Evolutionary conservation across 805 yeast genomes (phyloP), one percentile per base, ranked within the genome.

Genomic region (Jamesozyma spencerorum): DNA sequence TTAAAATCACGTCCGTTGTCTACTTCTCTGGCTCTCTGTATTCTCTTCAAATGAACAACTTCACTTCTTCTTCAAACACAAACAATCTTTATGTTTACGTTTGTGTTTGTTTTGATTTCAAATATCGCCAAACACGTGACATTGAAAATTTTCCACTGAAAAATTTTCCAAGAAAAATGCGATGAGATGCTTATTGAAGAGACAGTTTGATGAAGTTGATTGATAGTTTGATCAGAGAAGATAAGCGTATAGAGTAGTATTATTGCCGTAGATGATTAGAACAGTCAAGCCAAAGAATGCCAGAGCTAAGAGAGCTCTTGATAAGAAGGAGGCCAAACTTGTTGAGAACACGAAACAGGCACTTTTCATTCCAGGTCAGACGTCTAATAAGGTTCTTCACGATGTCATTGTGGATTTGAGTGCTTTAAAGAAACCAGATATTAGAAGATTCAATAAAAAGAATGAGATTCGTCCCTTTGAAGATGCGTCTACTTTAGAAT

Each of bases 391-490:
- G 60, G 65, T 82, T 7, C 69, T 87, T 34, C 96, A 87, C 58
- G 95, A 88, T 65, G 82, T 85, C 29, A 81, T 84, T 79, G 80
- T 83, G 40, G 97, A 92, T 64, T 65, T 92, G 47, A 71, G 87
- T 67, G 86, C 94, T 3, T 68, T 90, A 59, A 92, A 92, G 65
- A 87, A 90, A 63, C 98, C 98, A 22, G 79, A 77, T 50, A 78
- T 81, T 48, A 86, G 86, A 64, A 77, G 94, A 57, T 90, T 92
- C 58, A 71, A 77, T 42, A 85, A 84, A 64, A 88, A 86, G 69
- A 92, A 92, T 57, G 90, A 85, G 34, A 71, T 90, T 46, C 74
- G 81, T 50, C 97, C 98, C 13, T 92, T 92, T 63, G 98, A 92
- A 64, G 97, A 92, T 59, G 73, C 85, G 12, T 54, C 81, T 2